Evolutionary conservation across 305 asterid species (phyloP).

Genomic region (Fraxinus xanthoxyloides): DNA sequence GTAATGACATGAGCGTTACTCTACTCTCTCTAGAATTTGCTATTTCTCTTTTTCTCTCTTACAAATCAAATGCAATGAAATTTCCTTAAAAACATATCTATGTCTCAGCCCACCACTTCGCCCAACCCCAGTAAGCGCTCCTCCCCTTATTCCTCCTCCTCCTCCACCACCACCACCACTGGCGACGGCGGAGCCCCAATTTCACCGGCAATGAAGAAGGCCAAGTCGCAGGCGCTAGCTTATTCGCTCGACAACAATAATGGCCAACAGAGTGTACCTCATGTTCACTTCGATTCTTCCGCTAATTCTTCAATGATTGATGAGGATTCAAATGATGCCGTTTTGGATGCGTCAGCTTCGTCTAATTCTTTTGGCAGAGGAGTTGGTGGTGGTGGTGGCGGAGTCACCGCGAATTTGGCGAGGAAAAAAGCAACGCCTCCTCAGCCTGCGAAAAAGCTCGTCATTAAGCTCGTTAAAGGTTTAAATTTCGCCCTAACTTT

Average conservation of each 20-base stretch:
- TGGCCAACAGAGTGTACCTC: slow-evolving; percentile 29
- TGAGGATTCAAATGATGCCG: slow-evolving; percentile 32
- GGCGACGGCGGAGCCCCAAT: slow-evolving; percentile 11
- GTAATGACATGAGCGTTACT: background rate
- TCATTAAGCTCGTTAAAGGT: slow-evolving; percentile 56
- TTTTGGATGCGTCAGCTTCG: slow-evolving; percentile 20
- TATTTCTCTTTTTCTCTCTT: background rate
- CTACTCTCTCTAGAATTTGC: background rate
- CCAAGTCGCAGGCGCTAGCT: slow-evolving; percentile 45
- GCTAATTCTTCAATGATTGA: slow-evolving; percentile 34
- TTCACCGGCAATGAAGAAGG: slow-evolving; percentile 48
- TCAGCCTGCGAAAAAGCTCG: slow-evolving; percentile 46
- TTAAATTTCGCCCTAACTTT: background rate
- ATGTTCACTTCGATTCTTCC: slow-evolving; percentile 26
- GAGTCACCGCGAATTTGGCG: slow-evolving; percentile 39
- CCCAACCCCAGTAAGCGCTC: slow-evolving; percentile 28
- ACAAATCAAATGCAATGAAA: slow-evolving; percentile 18
- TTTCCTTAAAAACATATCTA: slow-evolving; percentile 14
- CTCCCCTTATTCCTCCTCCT: slow-evolving; percentile 18
- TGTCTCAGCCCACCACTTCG: slow-evolving; percentile 40
- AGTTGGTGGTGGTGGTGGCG: slow-evolving; percentile 17
- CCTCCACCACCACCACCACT: slow-evolving; percentile 16
- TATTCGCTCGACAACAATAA: slow-evolving; percentile 34
- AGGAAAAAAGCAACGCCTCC: slow-evolving; percentile 53
- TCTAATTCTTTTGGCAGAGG: slow-evolving; percentile 21